phyloP scores from a whole-genome alignment of 257 asterid genomes.

The Fraxinus excelsior region DNA sequence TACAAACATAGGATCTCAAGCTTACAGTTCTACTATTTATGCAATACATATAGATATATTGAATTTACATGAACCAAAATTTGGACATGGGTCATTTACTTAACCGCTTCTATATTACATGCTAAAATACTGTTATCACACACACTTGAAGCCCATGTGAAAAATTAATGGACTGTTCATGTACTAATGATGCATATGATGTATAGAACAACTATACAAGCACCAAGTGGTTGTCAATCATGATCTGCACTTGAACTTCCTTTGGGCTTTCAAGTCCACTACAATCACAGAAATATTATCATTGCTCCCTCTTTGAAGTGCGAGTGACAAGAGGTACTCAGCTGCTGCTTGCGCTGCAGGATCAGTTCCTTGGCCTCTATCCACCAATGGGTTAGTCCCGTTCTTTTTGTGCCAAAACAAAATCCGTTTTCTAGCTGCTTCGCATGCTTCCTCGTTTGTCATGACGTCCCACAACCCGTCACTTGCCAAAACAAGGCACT shows the following conservation, averaged over 20 bases:
- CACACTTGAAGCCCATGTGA: conserved; percentile 61
- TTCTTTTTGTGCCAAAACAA: conserved; percentile 80
- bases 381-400: conserved; percentile 39
- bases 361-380: conserved; percentile 66
- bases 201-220: conserved; percentile 30
- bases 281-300: conserved; percentile 77
- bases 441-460: conserved; percentile 73
- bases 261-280: conserved; percentile 67
- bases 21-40: conserved; percentile 8
- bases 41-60: conserved; percentile 2
- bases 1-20: background rate
- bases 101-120: conserved; percentile 43
- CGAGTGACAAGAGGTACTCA: conserved; percentile 61
- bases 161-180: conserved; percentile 64
- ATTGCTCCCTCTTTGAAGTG: conserved; percentile 75
- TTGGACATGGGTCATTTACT: conserved; percentile 23
- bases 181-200: conserved; percentile 36
- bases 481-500: conserved; percentile 75
- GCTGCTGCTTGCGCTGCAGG: conserved; percentile 94
- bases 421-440: conserved; percentile 61
- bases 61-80: conserved; percentile 42
- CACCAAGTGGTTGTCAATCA: conserved; percentile 32
- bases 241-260: conserved; percentile 72
- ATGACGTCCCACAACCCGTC: conserved; percentile 90
- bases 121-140: conserved; percentile 44